Conservation (phyloP, 208 protist species). For the Trypanosoma grayi region DNA sequence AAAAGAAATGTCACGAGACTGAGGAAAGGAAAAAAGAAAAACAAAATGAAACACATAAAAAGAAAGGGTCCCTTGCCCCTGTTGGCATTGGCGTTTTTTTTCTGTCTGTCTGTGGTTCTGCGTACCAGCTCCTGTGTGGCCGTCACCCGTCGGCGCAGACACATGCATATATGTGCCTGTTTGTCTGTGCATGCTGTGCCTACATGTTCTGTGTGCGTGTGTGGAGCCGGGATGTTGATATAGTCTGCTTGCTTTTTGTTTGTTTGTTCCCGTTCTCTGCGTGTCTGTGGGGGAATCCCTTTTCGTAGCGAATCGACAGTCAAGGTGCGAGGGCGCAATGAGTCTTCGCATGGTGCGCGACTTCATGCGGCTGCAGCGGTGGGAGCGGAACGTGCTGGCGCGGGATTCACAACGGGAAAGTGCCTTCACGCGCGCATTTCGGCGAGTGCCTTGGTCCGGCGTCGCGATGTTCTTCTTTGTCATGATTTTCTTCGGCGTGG, state of each 20-base stretch:
- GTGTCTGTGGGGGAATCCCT: neutral
- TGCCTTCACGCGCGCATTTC: conserved; percentile 38
- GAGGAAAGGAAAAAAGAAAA: conserved; percentile 2
- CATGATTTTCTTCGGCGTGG: conserved; percentile 84
- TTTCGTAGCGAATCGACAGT: neutral
- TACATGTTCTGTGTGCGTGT: too few relatives aligned
- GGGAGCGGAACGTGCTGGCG: conserved; percentile 65
- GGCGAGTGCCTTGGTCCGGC: conserved; percentile 72
- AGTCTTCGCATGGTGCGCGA: conserved; percentile 66
- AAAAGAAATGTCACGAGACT: neutral
- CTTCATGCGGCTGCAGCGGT: conserved; percentile 65
- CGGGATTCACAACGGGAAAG: conserved; percentile 51
- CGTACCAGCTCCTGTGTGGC: too few relatives aligned
- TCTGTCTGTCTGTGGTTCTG: neutral
- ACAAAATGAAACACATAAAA: neutral
- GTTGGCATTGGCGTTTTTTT: neutral
- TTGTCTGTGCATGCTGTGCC: too few relatives aligned
- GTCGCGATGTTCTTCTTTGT: conserved; percentile 81
- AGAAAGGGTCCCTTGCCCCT: neutral
- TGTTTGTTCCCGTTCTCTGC: neutral
- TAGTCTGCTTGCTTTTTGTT: neutral
- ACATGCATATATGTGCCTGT: too few relatives aligned
- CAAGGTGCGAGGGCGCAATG: conserved; percentile 8
- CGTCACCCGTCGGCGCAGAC: too few relatives aligned
- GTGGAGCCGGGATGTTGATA: too few relatives aligned